Base-by-base conservation (phyloP, 2,329 filamentous ascomycete genomes). In the Aspergillus alliaceus region DNA sequence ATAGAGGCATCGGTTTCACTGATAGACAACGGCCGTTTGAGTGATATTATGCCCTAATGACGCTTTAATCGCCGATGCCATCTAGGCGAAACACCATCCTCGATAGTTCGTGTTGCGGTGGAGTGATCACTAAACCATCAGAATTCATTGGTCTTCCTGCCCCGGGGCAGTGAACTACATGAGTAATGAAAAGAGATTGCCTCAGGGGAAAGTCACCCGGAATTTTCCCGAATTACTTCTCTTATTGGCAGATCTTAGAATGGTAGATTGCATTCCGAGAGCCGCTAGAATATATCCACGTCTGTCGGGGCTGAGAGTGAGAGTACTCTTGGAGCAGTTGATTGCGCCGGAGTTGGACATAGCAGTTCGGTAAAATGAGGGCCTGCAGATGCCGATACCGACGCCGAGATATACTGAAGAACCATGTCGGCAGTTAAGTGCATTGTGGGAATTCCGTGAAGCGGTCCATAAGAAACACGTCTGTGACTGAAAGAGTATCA, bases 101-200 rank as follows among this genome's bases (percentile, higher is more conserved):
- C 53, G 34, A 48, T 53, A 48, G 56, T 55, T 54, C 46, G 29
- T 24, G 37, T 34, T 20, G 15, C n/a, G 42, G 58, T 50, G 56
- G 59, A 51, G 52, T 47, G 59, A 54, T 60, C 59, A 58, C 18
- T 60, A 62, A 62, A 57, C 22, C 54, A 27, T 24, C 20, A 24
- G 14, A 20, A 22, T 24, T 42, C 29, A 62, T 60, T 61, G 57
- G 59, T 32, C 54, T 49, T 20, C 8, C 7, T 32, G 11, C 14
- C 40, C 24, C 32, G 11, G 27, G 22, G 15, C 6, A 1, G 22
- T 42, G 46, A 55, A 42, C 22, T 14, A 15, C 22, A 14, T n/a
- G n/a, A 14, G 5, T 29, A 31, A 32, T 48, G 15, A 31, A 48
- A 48, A 18, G 44, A 34, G 44, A 32, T 48, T 48, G 18, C 18